Evolutionary conservation across 495 filamentous ascomycete genomes (phyloP).

Genomic region (Melanomma pulvis-pyrius): DNA sequence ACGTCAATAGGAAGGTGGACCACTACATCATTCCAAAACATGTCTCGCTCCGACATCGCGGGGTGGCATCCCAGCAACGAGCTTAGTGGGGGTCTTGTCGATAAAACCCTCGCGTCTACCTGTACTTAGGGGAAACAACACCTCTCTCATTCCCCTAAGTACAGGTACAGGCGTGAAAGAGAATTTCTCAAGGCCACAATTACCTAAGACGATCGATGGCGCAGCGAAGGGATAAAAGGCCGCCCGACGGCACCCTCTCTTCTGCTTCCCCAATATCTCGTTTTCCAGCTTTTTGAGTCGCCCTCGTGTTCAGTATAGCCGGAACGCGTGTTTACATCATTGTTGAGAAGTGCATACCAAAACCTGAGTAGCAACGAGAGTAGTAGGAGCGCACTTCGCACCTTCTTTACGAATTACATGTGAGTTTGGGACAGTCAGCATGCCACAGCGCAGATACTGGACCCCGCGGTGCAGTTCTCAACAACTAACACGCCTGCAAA

Average conservation of each 20-base stretch:
- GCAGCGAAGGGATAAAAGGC: slow-evolving; percentile 14
- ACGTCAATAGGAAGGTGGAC: not conserved
- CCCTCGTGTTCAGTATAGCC: slow-evolving; percentile 16
- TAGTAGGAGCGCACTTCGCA: not conserved
- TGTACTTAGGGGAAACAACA: slow-evolving; percentile 28
- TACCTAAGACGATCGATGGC: slow-evolving; percentile 33
- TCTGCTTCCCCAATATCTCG: not conserved
- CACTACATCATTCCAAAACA: not conserved
- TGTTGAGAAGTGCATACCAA: not conserved
- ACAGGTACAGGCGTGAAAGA: slow-evolving; percentile 12
- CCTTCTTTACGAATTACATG: not conserved
- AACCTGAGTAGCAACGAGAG: not conserved
- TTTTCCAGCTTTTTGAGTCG: slow-evolving; percentile 1
- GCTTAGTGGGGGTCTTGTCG: slow-evolving; percentile 5
- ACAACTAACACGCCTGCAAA: not conserved
- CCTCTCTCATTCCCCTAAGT: slow-evolving; percentile 17
- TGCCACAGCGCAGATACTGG: not conserved
- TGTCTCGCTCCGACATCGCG: slow-evolving; percentile 1
- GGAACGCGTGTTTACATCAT: slow-evolving; percentile 1
- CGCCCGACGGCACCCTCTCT: no score
- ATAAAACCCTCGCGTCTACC: slow-evolving; percentile 14
- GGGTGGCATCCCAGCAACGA: not conserved
- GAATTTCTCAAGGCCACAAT: not conserved
- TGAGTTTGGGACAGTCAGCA: no score
- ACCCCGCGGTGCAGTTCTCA: not conserved